A percentile compares a stretch with the other conserved stretches of the same genome.
phyloP scores from a whole-genome alignment of 202 grass and related monocot species.

The Schoenoplectus triqueter region DNA sequence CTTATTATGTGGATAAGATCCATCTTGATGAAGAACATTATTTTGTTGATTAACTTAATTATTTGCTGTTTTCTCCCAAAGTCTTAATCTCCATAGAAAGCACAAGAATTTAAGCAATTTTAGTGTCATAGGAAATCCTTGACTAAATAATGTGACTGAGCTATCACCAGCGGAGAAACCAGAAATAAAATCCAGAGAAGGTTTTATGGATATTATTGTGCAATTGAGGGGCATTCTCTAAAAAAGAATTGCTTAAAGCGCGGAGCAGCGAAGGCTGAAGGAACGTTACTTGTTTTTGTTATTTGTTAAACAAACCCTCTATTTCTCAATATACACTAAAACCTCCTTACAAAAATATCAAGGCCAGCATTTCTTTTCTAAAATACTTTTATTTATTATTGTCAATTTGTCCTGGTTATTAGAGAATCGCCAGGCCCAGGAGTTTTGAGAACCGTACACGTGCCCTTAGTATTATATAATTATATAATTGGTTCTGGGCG shows the following conservation, averaged over 20 bases:
- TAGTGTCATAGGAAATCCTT: too few species aligned
- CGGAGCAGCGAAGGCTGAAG: too few species aligned
- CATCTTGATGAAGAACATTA: too few species aligned
- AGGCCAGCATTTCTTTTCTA: not conserved
- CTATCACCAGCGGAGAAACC: not conserved
- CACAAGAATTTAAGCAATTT: too few species aligned
- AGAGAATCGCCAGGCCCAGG: not conserved
- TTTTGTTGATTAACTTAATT: too few species aligned
- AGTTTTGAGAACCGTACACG: slow-evolving; percentile 14
- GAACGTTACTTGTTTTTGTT: not conserved
- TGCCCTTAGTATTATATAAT: not conserved
- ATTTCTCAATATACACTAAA: not conserved
- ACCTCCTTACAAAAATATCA: slow-evolving; percentile 23
- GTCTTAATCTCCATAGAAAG: too few species aligned
- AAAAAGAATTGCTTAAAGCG: not conserved
- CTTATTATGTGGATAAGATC: too few species aligned
- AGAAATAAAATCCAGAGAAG: not conserved
- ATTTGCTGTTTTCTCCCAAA: too few species aligned
- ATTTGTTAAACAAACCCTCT: too few species aligned
- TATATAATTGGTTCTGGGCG: not conserved
- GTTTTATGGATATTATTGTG: not conserved
- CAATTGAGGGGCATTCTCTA: not conserved
- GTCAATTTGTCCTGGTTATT: too few species aligned
- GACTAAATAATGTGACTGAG: too few species aligned
- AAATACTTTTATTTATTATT: slow-evolving; percentile 20